Conservation (phyloP, 1,139 yeast species). For the Saccharomycopsis hybrid region DNA sequence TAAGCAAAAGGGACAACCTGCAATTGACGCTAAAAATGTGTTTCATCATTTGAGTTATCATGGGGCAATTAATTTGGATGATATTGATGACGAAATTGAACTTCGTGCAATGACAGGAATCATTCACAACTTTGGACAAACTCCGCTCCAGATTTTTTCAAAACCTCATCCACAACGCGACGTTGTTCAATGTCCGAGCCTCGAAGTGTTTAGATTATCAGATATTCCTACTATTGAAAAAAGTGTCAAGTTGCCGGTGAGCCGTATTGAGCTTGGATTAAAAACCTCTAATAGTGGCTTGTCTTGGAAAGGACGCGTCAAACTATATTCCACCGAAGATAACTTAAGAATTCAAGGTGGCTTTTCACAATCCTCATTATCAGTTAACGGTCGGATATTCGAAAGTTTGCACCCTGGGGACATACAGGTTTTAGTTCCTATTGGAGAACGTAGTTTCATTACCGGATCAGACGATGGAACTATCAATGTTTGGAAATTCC, state of each 20-base stretch:
- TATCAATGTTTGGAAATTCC: slow-evolving; percentile 48
- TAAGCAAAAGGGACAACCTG: slow-evolving; percentile 67
- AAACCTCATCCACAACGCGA: slow-evolving; percentile 56
- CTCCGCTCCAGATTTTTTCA: slow-evolving; percentile 65
- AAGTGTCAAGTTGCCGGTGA: slow-evolving; percentile 33
- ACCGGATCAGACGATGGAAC: slow-evolving; percentile 54
- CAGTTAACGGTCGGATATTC: slow-evolving; percentile 38
- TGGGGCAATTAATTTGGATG: slow-evolving; percentile 74
- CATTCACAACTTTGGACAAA: slow-evolving; percentile 86
- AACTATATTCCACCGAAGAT: slow-evolving; percentile 36
- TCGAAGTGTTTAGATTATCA: slow-evolving; percentile 24
- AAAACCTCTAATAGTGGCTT: slow-evolving; percentile 22
- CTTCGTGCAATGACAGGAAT: slow-evolving; percentile 72
- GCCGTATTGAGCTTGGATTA: slow-evolving; percentile 35
- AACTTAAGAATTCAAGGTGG: slow-evolving; percentile 34
- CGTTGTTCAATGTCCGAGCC: slow-evolving; percentile 27
- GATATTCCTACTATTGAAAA: slow-evolving; percentile 34
- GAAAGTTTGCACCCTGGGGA: slow-evolving; percentile 30
- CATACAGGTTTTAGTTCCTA: slow-evolving; percentile 28
- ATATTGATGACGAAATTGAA: slow-evolving; percentile 64
- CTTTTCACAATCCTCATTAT: slow-evolving; percentile 33
- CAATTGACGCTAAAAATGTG: slow-evolving; percentile 60
- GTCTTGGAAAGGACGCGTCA: slow-evolving; percentile 42
- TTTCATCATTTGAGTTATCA: slow-evolving; percentile 77
- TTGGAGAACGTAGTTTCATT: slow-evolving; percentile 31